Base-by-base conservation (phyloP, 495 filamentous ascomycete genomes). In the Tuber brumale region DNA sequence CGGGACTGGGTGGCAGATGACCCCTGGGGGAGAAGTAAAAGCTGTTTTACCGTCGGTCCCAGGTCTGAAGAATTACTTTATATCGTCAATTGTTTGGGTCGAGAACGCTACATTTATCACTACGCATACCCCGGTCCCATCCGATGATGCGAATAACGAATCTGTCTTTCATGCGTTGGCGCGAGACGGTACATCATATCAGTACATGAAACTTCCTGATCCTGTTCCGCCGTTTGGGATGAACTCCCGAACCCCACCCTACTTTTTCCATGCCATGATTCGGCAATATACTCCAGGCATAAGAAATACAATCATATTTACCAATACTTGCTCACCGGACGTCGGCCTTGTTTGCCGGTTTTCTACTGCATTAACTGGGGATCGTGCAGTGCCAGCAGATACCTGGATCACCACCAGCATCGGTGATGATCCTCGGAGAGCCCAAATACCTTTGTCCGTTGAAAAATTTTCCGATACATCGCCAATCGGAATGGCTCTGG, bases 81-180 rank as follows among this genome's bases (percentile, higher is more conserved):
- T 97, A 9, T 93, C 93, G n/a, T 91, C 92, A 18, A 86, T 98
- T 71, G 86, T 86, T 43, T 99, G 96, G 96, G 87, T 98, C 8
- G 92, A 94, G 81, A 97, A 95, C 77, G 85, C 96, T 83, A 84
- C 95, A 16, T 97, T 98, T 82, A 86, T 97, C 39, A 86, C 89
- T 51, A 88, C 92, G 21, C 91, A 97, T 83, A 94, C 90, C 10
- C 88, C 91, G 6, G 87, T 88, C 70, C 81, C 87, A 69, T 85
- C 86, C 12, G 88, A 90, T 71, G 87, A 87, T 76, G 86, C 87
- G 43, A 85, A 85, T 74, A 87, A 86, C 69, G 81, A 83, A 16
- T 91, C 93, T 0, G 87, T 86, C 10, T 95, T 91, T 78, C 90
- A 96, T 81, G 85, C 97, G 66, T 90, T 97, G 72, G 91, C 89